These are phyloP conservation scores for Rhodotorula sp. DNA, from an alignment of 1,284 basidiomycete genomes.

Conservation along the genomic window DNA sequence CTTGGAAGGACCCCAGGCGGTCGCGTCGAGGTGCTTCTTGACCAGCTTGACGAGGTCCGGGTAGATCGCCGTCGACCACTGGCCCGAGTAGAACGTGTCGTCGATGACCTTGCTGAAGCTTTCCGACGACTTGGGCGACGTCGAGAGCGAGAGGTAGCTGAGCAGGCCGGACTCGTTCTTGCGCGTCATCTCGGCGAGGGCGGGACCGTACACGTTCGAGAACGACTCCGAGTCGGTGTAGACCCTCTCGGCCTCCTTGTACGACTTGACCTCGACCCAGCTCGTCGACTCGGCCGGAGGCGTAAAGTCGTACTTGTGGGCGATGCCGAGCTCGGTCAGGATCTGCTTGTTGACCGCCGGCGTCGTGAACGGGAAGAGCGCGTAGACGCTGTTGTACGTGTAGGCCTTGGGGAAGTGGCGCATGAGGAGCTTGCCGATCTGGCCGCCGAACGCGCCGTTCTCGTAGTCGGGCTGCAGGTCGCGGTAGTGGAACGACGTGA, in stretches of 20 bases:
- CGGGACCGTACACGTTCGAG: constrained; percentile 24
- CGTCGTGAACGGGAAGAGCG: constrained; percentile 81
- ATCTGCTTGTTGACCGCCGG: constrained; percentile 52
- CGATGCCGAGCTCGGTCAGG: constrained; percentile 54
- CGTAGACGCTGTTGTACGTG: constrained; percentile 67
- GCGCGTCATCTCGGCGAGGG: constrained; percentile 14
- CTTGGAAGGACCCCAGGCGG: constrained; percentile 60
- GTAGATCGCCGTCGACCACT: constrained; percentile 28
- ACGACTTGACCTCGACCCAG: constrained; percentile 8
- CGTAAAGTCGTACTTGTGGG: constrained; percentile 30
- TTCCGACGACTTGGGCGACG: constrained; percentile 15
- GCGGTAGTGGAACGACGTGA: constrained; percentile 55
- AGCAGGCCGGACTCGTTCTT: constrained; percentile 16
- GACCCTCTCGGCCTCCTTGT: constrained; percentile 12
- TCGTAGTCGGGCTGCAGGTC: constrained; percentile 32
- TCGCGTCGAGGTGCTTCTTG: constrained; percentile 55
- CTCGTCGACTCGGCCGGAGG: constrained; percentile 11
- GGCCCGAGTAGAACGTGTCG: constrained; percentile 8
- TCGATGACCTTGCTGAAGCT: constrained; percentile 14
- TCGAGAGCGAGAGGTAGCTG: constrained; percentile 10
- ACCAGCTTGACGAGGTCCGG: constrained; percentile 7
- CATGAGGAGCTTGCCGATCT: constrained; percentile 59
- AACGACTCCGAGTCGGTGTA: constrained; percentile 15
- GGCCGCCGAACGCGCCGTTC: constrained; percentile 50
- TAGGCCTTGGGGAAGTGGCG: constrained; percentile 69